A percentile compares a stretch with the other conserved stretches of the same genome.
Evolutionary conservation across 2,329 filamentous ascomycete species (phyloP).

Genomic region (Exophiala aquamarina): DNA sequence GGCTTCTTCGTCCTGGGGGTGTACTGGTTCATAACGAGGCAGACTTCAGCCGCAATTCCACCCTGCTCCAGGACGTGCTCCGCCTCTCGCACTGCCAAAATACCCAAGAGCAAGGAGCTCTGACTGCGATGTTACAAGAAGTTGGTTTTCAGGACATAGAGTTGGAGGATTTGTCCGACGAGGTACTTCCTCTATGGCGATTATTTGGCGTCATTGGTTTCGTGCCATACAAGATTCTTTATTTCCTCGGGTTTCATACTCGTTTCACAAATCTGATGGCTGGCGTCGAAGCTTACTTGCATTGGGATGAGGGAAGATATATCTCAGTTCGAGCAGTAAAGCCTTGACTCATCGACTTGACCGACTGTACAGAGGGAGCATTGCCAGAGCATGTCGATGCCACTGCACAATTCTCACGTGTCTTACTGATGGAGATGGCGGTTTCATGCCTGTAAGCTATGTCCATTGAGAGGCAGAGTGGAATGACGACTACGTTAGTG

Average conservation of each 20-base stretch:
- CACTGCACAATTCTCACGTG: too few species aligned
- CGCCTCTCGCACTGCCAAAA: slow-evolving; percentile 10
- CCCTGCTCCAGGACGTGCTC: slow-evolving; percentile 25
- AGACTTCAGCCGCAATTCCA: slow-evolving; percentile 39
- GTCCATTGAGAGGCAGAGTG: too few species aligned
- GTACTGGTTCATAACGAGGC: slow-evolving; percentile 50
- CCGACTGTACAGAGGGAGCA: too few species aligned
- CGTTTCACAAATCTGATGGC: slow-evolving; percentile 6
- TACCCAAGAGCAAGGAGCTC: slow-evolving; percentile 3
- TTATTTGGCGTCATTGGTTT: slow-evolving; percentile 10
- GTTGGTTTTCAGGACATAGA: slow-evolving; percentile 5
- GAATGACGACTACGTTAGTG: too few species aligned
- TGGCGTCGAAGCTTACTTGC: too few species aligned
- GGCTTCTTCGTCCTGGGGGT: slow-evolving; percentile 50
- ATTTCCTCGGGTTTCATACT: slow-evolving; percentile 2
- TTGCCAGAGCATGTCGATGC: too few species aligned
- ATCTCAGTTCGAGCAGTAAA: too few species aligned
- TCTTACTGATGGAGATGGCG: too few species aligned
- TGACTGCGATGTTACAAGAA: slow-evolving; percentile 1
- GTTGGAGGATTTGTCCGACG: slow-evolving; percentile 6
- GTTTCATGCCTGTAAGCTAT: too few species aligned
- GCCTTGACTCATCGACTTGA: too few species aligned
- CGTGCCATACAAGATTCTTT: slow-evolving; percentile 3
- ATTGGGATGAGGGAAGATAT: too few species aligned
- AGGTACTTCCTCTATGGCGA: slow-evolving; percentile 8